Base-by-base conservation (phyloP, 2,329 filamentous ascomycete species). In the Fusarium sp. region DNA sequence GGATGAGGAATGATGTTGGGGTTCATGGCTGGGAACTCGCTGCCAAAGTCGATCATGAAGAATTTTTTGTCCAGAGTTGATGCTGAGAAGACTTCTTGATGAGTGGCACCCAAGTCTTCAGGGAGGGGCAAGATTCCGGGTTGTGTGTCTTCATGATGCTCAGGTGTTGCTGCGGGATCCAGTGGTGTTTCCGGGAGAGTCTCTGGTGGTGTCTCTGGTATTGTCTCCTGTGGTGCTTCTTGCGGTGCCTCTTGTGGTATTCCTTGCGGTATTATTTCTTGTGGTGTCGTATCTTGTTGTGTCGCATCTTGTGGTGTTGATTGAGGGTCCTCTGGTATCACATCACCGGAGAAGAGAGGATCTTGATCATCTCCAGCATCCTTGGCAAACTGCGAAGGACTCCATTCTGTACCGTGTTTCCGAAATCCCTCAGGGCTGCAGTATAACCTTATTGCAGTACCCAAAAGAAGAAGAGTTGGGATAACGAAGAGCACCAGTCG, bases 1-100 rank as follows among this genome's bases (percentile, higher is more conserved):
- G 88, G 88, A 76, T 91, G 89, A 0, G 89, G 88, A 43, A 91
- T 84, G 71, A 91, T 85, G 79, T 88, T 91, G 18, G 89, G 88
- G 68, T 91, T 91, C 66, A 87, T 84, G 35, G 83, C 83, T n/a
- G 23, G 34, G 8, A 76, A 64, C 7, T 82, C 74, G 37, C 79
- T 79, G 13, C 81, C 83, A 71, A 91, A 89, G 18, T 83, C 79
- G 77, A 91, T 85, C 30, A 73, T 70, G 72, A 90, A 90, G 81
- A 85, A 90, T 35, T 82, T 85, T 37, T 77, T 80, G 72, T 89
- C 82, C 1, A 69, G 57, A 0, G 85, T 88, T 0, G 87, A 86
- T 3, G 79, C 45, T 1, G 89, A 90, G 75, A 83, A 86, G 48
- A 90, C 70, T 70, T 85, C 80, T 50, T 81, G 77, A 63, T 86